phyloP scores from a whole-genome alignment of 176 grass and related monocot species.

The Oryza punctata region DNA sequence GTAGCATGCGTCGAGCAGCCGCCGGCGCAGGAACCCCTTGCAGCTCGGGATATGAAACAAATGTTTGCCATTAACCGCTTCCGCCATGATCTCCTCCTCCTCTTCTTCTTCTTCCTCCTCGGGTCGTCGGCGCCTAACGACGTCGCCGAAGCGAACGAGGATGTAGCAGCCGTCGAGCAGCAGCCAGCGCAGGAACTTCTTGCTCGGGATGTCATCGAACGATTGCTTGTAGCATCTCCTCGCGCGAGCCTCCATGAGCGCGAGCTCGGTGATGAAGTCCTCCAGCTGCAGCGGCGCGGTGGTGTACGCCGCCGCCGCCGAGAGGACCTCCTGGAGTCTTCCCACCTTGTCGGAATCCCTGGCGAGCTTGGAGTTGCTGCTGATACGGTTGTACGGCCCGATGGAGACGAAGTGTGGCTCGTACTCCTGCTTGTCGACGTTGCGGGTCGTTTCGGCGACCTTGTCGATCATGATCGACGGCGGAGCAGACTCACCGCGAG shows the following conservation, averaged over 20 bases:
- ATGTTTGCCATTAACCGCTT: neutral
- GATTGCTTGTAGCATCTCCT: neutral
- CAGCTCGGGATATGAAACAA: neutral
- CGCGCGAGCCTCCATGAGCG: rapidly evolving
- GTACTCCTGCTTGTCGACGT: neutral
- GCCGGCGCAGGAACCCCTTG: neutral
- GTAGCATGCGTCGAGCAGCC: neutral
- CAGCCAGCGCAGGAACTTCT: slow-evolving; percentile 23
- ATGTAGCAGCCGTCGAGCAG: slow-evolving; percentile 40
- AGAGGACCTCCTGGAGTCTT: rapidly evolving
- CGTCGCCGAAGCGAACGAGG: neutral
- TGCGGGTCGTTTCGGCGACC: neutral
- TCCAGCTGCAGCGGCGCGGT: neutral
- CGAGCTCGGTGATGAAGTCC: neutral
- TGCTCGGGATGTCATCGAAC: neutral
- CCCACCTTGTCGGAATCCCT: neutral
- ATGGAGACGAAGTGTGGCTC: neutral
- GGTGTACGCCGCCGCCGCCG: neutral
- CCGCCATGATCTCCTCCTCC: neutral
- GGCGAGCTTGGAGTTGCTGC: rapidly evolving
- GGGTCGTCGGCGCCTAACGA: neutral
- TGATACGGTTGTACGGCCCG: neutral
- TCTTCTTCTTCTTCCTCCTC: no score
- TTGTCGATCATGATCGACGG: neutral
- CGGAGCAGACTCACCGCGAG: neutral